phyloP scores from a whole-genome alignment of 106 monocot species.

The Platanthera zijinensis region DNA sequence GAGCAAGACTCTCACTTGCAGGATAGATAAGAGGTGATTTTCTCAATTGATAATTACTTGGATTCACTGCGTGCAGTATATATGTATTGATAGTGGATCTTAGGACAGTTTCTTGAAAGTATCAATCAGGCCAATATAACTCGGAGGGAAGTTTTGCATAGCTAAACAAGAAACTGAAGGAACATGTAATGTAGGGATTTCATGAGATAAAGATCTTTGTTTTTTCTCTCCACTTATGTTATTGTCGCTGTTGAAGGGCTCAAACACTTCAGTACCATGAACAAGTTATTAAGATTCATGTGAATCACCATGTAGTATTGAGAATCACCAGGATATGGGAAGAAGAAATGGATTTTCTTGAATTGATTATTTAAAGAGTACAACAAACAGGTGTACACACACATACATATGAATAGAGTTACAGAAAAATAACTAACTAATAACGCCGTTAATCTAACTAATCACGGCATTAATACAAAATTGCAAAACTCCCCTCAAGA shows the following conservation, averaged over 20 bases:
- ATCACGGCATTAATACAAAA: too few species aligned
- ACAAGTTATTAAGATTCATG: too few species aligned
- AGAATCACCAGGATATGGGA: too few species aligned
- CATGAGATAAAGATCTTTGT: not conserved
- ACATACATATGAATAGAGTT: too few species aligned
- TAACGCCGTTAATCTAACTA: too few species aligned
- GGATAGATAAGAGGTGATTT: conserved; percentile 78
- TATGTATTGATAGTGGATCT: not conserved
- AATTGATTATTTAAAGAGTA: too few species aligned
- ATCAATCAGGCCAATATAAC: conserved; percentile 63
- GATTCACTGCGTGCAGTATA: not conserved
- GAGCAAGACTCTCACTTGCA: conserved; percentile 79
- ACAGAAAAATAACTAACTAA: too few species aligned
- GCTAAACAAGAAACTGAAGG: conserved; percentile 46
- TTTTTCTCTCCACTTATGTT: not conserved
- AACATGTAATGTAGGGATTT: conserved; percentile 22
- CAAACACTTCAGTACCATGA: not conserved
- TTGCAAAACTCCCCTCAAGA: too few species aligned
- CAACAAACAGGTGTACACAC: too few species aligned
- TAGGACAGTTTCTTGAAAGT: conserved; percentile 46
- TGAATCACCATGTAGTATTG: too few species aligned
- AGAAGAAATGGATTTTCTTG: too few species aligned
- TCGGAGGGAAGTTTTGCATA: conserved; percentile 43
- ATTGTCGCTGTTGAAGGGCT: not conserved
- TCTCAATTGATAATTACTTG: not conserved